Base-by-base conservation (phyloP, 2,329 filamentous ascomycete genomes). In the Claviceps sp. region DNA sequence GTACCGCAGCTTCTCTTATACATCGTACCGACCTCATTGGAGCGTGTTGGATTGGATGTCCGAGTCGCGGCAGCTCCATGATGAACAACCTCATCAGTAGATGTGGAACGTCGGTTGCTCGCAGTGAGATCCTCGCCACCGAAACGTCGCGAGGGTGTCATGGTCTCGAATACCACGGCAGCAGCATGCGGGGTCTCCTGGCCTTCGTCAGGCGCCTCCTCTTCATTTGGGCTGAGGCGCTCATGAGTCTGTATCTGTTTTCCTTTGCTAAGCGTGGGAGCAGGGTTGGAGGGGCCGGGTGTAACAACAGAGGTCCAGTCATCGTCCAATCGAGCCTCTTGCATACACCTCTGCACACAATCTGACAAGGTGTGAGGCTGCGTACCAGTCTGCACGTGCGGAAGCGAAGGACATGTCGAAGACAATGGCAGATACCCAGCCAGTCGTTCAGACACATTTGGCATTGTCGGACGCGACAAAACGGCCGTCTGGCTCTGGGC, bases 391-490 rank as follows among this genome's bases (percentile, higher is more conserved):
- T 47, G 17, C 24, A 19, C 43, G n/a, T 40, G 46, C 13, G 47
- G 34, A n/a, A 55, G 45, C n/a, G 34, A 50, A 19, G 53, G 51
- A 34, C 47, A 55, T 11, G 51, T 53, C 24, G 50, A 55, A 22
- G 53, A 50, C 24, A 51, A 13, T 16, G 53, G 53, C 39, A 52
- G 26, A 19, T 52, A 51, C 6, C 51, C 53, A n/a, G 53, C 52
- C 38, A 53, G 41, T 7, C 51, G 47, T 19, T 50, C 48, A 3
- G 51, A 53, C 4, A 46, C 40, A 26, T 47, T 53, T 30, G 50
- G 37, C 14, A 50, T 50, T 7, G 22, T 44, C 4, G 53, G 53
- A 16, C 53, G 50, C n/a, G 53, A 52, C 10, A 52, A 19, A 14
- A 52, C 47, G n/a, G 53, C 53, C 8, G 38, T 45, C 17, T 48